A percentile compares a stretch with the other conserved stretches of the same genome.
Conservation (phyloP, 805 yeast genomes). For the Wickerhamomyces kurtzmanii region DNA sequence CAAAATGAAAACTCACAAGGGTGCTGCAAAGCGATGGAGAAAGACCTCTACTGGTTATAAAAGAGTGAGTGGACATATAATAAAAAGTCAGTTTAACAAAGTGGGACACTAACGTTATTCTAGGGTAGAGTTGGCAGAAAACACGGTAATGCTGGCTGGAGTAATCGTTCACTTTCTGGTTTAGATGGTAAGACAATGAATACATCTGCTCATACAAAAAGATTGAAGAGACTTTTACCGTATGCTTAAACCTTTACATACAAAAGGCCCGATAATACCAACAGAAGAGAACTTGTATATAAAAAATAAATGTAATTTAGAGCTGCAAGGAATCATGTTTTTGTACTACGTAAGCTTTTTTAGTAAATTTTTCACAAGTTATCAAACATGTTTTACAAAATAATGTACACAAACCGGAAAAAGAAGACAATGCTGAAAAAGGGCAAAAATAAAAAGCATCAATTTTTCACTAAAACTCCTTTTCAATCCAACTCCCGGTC, state of each 20-base stretch:
- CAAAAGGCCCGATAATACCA: too few species aligned
- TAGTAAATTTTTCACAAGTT: too few species aligned
- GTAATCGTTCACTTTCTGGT: conserved; percentile 46
- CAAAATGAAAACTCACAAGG: conserved; percentile 69
- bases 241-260: conserved; percentile 18
- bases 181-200: conserved; percentile 53
- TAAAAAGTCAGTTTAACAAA: too few species aligned
- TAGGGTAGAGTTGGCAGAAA: conserved; percentile 75
- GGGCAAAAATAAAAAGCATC: too few species aligned
- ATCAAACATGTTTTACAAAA: too few species aligned
- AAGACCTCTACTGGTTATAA: conserved; percentile 60
- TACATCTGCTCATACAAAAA: conserved; percentile 45
- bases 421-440: too few species aligned
- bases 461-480: too few species aligned
- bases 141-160: conserved; percentile 91
- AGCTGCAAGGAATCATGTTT: too few species aligned
- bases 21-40: conserved; percentile 82
- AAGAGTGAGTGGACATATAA: conserved; percentile 27
- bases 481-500: conserved; percentile 46
- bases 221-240: conserved; percentile 47
- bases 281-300: too few species aligned
- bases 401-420: too few species aligned
- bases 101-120: neutral
- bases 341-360: conserved; percentile 1
- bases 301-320: too few species aligned